phyloP scores from a whole-genome alignment of 2,329 filamentous ascomycete species.

The Colletotrichum graminicola region DNA sequence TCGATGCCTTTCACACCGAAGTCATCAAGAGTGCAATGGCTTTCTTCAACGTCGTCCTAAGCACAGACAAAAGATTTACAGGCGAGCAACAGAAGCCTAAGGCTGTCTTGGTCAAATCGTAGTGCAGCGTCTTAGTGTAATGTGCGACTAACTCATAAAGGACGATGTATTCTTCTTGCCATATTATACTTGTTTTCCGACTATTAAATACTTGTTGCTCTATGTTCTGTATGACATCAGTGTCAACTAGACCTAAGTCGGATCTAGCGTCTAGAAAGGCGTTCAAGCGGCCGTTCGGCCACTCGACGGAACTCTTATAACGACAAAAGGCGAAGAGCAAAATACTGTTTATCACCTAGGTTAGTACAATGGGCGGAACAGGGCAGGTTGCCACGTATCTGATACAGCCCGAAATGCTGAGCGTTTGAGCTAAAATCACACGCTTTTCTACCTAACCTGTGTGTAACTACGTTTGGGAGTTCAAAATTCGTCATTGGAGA shows the following conservation, averaged over 20 bases:
- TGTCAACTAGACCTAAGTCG: neutral
- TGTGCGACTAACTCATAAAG: neutral
- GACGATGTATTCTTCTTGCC: rapidly evolving
- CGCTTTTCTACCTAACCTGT: neutral
- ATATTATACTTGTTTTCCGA: neutral
- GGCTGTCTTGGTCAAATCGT: neutral
- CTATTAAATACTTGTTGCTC: neutral
- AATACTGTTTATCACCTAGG: neutral
- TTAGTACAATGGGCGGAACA: neutral
- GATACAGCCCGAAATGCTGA: neutral
- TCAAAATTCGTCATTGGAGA: too few relatives aligned
- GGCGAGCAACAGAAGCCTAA: neutral
- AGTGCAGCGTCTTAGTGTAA: neutral
- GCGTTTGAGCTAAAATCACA: neutral
- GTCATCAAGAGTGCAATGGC: too few relatives aligned
- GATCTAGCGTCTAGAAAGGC: too few relatives aligned
- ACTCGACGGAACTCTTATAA: neutral
- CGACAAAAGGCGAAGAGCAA: too few relatives aligned
- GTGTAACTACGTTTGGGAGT: slow-evolving; percentile 12
- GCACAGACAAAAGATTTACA: too few relatives aligned
- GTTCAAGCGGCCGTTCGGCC: too few relatives aligned
- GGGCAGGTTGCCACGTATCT: neutral
- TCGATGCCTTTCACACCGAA: too few relatives aligned
- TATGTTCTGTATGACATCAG: too few relatives aligned
- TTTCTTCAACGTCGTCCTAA: too few relatives aligned